Percentiles rank a stretch among this genome's conserved stretches.
phyloP scores from a whole-genome alignment of 108 stramenopile genomes.

The Skeletonema costatum region DNA sequence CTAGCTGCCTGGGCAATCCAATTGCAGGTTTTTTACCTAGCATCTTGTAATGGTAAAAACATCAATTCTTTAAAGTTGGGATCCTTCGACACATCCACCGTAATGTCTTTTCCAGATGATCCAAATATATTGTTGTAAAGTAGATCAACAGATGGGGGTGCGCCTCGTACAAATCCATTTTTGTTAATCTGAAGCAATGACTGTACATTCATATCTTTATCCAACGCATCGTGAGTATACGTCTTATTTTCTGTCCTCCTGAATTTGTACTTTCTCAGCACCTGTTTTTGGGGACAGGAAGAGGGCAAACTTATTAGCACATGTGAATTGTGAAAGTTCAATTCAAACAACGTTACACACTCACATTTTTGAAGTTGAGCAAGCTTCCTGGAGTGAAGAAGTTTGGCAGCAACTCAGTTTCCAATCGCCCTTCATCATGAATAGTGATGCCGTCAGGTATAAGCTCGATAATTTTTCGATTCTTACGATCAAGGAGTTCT shows the following conservation, averaged over 20 bases:
- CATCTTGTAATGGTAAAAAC: neutral
- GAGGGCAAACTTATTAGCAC: neutral
- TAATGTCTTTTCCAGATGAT: neutral
- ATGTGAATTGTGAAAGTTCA: neutral
- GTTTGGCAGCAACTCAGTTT: neutral
- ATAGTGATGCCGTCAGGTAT: neutral
- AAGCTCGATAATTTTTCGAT: conserved; percentile 1
- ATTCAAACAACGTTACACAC: neutral
- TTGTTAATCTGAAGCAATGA: neutral
- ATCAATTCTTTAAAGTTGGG: neutral
- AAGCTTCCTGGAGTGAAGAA: neutral
- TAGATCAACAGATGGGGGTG: neutral
- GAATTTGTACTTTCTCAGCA: neutral
- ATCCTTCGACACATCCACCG: neutral
- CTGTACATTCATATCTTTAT: neutral
- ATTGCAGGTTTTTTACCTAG: neutral
- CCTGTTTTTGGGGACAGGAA: neutral
- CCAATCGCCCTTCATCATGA: neutral
- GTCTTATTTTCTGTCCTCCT: conserved; percentile 2
- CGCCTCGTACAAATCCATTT: neutral
- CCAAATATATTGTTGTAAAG: neutral
- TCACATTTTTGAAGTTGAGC: conserved; percentile 2
- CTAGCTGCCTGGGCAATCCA: neutral
- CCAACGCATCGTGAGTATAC: neutral
- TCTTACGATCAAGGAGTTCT: conserved; percentile 1